Conservation (phyloP, 176 grass and related monocot species). For the Oryza officinalis region DNA sequence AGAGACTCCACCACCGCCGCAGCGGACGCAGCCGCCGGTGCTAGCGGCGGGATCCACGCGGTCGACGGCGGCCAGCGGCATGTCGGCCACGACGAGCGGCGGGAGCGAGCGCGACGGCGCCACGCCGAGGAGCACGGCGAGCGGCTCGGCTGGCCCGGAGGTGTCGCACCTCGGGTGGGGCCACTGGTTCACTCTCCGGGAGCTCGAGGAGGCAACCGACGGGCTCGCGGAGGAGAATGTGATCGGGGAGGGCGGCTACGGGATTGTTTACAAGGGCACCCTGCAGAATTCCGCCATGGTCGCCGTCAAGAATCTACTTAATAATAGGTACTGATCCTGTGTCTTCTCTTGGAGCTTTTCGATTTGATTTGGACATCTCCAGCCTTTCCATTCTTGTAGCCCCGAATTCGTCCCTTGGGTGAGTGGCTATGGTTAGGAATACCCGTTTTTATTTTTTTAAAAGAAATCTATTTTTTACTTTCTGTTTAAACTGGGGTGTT, state of each 20-base stretch:
- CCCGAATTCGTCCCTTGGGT: neutral
- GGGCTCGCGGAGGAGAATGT: slow-evolving; percentile 91
- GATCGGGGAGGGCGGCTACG: slow-evolving; percentile 91
- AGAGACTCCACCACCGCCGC: slow-evolving; percentile 42
- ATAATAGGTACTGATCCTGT: slow-evolving; percentile 61
- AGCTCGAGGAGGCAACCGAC: slow-evolving; percentile 76
- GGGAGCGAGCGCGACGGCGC: slow-evolving; percentile 47
- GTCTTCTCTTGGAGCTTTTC: neutral
- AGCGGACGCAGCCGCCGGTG: slow-evolving; percentile 31
- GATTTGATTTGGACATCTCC: neutral
- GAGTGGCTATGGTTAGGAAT: neutral
- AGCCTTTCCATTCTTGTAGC: neutral
- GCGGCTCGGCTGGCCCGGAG: slow-evolving; percentile 49
- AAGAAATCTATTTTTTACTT: neutral
- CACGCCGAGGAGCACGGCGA: slow-evolving; percentile 44
- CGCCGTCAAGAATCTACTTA: slow-evolving; percentile 93
- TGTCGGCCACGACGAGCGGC: slow-evolving; percentile 69
- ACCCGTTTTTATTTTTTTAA: too few relatives aligned
- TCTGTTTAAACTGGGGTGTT: neutral
- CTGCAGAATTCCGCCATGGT: slow-evolving; percentile 63
- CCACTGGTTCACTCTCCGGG: slow-evolving; percentile 91
- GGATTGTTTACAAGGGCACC: slow-evolving; percentile 85
- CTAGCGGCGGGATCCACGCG: slow-evolving; percentile 42
- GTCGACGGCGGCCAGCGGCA: slow-evolving; percentile 37
- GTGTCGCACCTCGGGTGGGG: slow-evolving; percentile 97